These are phyloP conservation scores for Theobroma cacao DNA, from an alignment of 345 rosid genomes.

Conservation along the genomic window DNA sequence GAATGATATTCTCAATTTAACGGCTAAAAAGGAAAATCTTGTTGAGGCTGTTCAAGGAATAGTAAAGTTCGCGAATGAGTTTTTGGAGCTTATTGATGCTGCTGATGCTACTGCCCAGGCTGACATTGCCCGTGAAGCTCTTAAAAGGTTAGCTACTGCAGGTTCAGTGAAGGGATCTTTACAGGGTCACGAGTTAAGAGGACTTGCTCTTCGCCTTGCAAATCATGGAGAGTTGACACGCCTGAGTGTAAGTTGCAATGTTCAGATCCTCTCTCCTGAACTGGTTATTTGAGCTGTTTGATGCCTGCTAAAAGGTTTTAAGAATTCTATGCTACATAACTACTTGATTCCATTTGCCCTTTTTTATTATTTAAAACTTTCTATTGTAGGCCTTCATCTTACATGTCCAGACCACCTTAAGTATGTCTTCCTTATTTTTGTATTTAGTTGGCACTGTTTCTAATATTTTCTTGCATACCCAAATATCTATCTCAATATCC, in stretches of 20 bases:
- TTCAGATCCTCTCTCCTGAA: slow-evolving; percentile 13
- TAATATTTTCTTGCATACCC: background rate
- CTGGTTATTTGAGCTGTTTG: slow-evolving; percentile 9
- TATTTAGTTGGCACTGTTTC: background rate
- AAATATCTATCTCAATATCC: background rate
- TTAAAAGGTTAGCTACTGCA: slow-evolving; percentile 91
- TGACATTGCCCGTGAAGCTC: slow-evolving; percentile 93
- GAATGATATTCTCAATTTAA: slow-evolving; percentile 79
- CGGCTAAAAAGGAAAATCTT: slow-evolving; percentile 84
- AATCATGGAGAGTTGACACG: slow-evolving; percentile 96
- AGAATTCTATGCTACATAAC: background rate
- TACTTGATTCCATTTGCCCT: background rate
- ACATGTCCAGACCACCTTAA: background rate
- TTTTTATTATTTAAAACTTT: background rate
- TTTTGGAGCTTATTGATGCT: slow-evolving; percentile 96
- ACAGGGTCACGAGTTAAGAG: slow-evolving; percentile 80
- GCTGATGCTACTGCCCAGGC: slow-evolving; percentile 98
- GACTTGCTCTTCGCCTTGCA: slow-evolving; percentile 94
- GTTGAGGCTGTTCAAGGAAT: slow-evolving; percentile 96
- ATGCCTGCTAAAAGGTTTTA: slow-evolving; percentile 13
- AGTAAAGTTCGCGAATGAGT: slow-evolving; percentile 86
- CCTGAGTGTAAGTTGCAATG: slow-evolving; percentile 57
- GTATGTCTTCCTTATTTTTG: background rate
- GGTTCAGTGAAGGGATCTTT: slow-evolving; percentile 97
- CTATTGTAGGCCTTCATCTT: background rate